Conservation (phyloP, 805 yeast genomes). For the Spathaspora boniae region DNA sequence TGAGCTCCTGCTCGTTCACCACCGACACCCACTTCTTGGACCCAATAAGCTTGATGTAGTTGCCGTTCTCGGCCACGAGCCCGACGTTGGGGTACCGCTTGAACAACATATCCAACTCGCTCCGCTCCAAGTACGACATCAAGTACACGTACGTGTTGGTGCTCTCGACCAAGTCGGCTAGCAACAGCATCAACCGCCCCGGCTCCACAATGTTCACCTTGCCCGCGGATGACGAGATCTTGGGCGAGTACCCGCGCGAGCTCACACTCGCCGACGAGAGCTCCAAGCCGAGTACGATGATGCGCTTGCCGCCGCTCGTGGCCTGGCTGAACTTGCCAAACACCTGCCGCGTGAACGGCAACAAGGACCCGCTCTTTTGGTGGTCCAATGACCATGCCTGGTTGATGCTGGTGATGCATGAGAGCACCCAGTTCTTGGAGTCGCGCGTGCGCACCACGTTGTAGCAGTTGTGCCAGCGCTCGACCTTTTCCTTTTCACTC, state of each 20-base stretch:
- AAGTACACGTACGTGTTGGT: conserved; percentile 67
- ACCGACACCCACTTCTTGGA: conserved; percentile 58
- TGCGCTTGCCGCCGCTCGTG: conserved; percentile 31
- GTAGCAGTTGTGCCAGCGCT: conserved; percentile 61
- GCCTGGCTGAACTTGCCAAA: conserved; percentile 19
- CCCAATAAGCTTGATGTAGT: conserved; percentile 58
- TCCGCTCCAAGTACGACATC: conserved; percentile 59
- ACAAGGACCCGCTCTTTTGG: conserved; percentile 21
- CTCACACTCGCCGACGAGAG: conserved; percentile 27
- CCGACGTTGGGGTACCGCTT: conserved; percentile 70
- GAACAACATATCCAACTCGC: conserved; percentile 65
- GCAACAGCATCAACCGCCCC: conserved; percentile 52
- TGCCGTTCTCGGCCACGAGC: conserved; percentile 88
- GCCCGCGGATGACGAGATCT: conserved; percentile 4
- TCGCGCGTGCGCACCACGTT: conserved; percentile 63
- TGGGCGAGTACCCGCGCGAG: conserved; percentile 2
- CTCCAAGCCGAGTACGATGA: conserved; percentile 42
- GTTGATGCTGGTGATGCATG: conserved; percentile 52
- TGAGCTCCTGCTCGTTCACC: conserved; percentile 45
- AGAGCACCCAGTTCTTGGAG: conserved; percentile 68
- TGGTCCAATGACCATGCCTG: conserved; percentile 36
- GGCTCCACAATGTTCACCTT: conserved; percentile 46
- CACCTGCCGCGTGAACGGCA: conserved; percentile 28
- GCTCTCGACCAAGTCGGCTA: conserved; percentile 57
- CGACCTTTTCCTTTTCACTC: conserved; percentile 52